These are phyloP conservation scores for Pyrenochaeta sp. DNA, from an alignment of 2,329 filamentous ascomycete species.

Conservation along the genomic window DNA sequence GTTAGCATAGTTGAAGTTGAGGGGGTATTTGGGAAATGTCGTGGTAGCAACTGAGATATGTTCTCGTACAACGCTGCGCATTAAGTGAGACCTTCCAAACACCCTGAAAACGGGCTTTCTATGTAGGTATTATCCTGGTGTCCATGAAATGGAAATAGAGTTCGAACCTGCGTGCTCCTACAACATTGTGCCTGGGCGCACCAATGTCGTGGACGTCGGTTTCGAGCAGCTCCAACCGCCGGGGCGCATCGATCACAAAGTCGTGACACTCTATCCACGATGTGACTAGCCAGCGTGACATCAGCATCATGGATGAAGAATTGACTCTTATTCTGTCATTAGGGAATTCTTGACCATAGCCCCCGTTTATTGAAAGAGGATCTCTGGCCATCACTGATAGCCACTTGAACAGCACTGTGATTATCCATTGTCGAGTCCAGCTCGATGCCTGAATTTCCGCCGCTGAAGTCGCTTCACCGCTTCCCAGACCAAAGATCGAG, in stretches of 20 bases:
- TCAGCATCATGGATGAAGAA: constrained; percentile 6
- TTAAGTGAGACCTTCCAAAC: too few relatives aligned
- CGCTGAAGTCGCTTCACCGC: background rate
- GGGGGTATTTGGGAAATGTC: too few relatives aligned
- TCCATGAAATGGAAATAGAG: too few relatives aligned
- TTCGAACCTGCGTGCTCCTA: too few relatives aligned
- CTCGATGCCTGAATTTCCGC: background rate
- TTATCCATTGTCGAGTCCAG: too few relatives aligned
- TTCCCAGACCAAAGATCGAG: background rate
- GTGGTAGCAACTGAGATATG: too few relatives aligned
- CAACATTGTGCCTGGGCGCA: background rate
- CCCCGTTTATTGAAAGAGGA: background rate
- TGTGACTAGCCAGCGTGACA: constrained; percentile 18
- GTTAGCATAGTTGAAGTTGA: too few relatives aligned
- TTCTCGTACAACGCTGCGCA: too few relatives aligned
- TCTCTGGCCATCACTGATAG: background rate
- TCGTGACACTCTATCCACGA: background rate
- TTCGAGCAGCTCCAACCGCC: background rate
- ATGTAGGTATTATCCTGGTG: background rate
- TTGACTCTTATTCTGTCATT: background rate
- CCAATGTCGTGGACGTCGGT: background rate
- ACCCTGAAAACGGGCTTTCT: background rate
- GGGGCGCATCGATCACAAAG: background rate
- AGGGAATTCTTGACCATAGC: background rate
- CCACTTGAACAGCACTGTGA: too few relatives aligned